phyloP scores from a whole-genome alignment of 352 stramenopile species.

The Phytophthora cryptogea region DNA sequence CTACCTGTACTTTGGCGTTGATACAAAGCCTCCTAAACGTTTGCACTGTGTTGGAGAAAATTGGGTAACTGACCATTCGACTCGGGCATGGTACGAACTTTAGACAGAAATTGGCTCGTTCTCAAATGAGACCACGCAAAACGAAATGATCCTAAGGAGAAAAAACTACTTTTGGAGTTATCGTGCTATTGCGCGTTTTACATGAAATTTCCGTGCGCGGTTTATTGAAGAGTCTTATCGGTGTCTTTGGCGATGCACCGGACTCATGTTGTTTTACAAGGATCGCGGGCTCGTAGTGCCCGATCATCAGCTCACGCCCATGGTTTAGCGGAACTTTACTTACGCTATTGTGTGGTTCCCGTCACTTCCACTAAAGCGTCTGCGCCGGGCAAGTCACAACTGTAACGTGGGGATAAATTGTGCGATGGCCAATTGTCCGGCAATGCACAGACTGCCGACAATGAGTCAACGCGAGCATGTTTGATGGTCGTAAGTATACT shows the following conservation, averaged over 20 bases:
- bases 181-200: no score
- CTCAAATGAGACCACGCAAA: no score
- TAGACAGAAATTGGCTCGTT: no score
- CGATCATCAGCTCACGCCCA: not conserved
- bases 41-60: no score
- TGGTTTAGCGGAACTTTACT: conserved; percentile 20
- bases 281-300: not conserved
- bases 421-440: not conserved
- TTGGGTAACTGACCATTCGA: no score
- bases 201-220: no score
- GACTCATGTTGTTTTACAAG: not conserved
- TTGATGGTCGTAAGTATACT: conserved; percentile 6
- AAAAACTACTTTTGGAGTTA: no score
- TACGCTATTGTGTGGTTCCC: conserved; percentile 3
- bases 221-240: no score
- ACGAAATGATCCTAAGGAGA: no score
- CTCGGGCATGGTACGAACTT: no score
- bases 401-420: conserved; percentile 6
- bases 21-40: no score
- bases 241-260: not conserved
- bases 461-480: conserved; percentile 12
- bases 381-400: conserved; percentile 6
- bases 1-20: no score
- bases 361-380: conserved; percentile 16
- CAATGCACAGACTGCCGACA: conserved; percentile 1